Evolutionary conservation across 2,329 filamentous ascomycete species (phyloP), one percentile per base, ranked within the genome.

Genomic region (Paecilomyces dactylethromorphus): DNA sequence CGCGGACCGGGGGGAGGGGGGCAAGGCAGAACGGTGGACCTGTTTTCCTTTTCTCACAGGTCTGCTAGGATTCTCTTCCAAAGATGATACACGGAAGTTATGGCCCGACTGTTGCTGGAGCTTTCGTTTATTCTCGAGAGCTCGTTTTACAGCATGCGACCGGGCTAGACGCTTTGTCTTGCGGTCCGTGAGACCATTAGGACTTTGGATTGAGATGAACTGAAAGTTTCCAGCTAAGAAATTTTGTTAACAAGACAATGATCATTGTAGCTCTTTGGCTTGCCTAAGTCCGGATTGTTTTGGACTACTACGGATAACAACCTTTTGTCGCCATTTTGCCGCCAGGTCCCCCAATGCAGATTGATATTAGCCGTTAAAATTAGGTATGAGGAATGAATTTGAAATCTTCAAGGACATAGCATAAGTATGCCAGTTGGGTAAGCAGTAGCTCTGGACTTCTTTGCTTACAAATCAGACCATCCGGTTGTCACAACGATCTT

Each of bases 121-220:
- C 56, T 64, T 69, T 60, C 70, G 66, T 63, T 73, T 71, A 18
- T 61, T 64, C 35, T 65, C 58, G 3, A 73, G 65, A 8, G 59
- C 71, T 35, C 60, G 66, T 54, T 60, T 62, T 52, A 72, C 64
- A 54, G 69, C 71, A 66, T 73, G 69, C 2, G 70, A 73, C 33
- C 67, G 65, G 21, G 67, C 69, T 35, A 63, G 59, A 26, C 67
- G 69, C 54, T 59, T 68, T 22, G 58, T 56, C 18, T 15, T 61
- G 7, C 18, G 58, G 31, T 33, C 24, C 50, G 51, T 59, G 7
- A 24, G 13, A 18, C 69, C 63, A 60, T 63, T 56, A 60, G 66
- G 61, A 58, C 50, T 57, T 49, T 65, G 63, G 24, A 64, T 53
- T n/a, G 57, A 59, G 53, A 70, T 64, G 55, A 64, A 63, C 11